Conservation (phyloP, 345 rosid species). For the Melaleuca alternifolia region DNA sequence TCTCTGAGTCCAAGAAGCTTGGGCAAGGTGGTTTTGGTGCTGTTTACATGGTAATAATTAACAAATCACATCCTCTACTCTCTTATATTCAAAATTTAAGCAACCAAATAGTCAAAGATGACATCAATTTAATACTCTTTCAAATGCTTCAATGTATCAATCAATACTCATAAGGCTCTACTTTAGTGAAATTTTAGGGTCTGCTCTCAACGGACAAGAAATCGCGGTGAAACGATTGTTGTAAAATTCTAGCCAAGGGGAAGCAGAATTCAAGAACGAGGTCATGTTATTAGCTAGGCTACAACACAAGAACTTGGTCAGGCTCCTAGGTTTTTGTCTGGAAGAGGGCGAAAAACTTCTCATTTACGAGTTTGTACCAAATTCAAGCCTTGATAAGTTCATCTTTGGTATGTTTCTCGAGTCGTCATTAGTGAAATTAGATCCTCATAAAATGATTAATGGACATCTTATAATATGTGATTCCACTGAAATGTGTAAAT, state of each 20-base stretch:
- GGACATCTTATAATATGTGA: not conserved
- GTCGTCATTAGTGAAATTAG: not conserved
- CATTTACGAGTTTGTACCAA: conserved; percentile 38
- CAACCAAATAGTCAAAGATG: not conserved
- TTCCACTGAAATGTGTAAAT: conserved; percentile 2
- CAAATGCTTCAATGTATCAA: not conserved
- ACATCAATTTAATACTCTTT: not conserved
- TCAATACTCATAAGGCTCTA: not conserved
- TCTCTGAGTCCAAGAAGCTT: conserved; percentile 19
- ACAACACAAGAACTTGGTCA: conserved; percentile 30
- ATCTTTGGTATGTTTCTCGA: conserved; percentile 15
- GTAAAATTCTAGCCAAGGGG: conserved; percentile 18
- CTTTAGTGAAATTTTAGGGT: not conserved
- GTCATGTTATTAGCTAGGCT: conserved; percentile 25
- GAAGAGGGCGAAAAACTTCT: conserved; percentile 29
- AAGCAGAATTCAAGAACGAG: conserved; percentile 26
- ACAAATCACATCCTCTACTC: not conserved
- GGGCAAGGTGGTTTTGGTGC: conserved; percentile 20
- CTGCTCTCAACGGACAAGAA: conserved; percentile 7
- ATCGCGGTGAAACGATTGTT: conserved; percentile 28
- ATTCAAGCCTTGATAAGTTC: conserved; percentile 30
- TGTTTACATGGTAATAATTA: conserved; percentile 13
- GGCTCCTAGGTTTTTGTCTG: conserved; percentile 34
- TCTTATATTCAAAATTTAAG: not conserved
- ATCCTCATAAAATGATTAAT: not conserved